Percentiles rank a stretch among this genome's conserved stretches.
These are phyloP conservation scores for Calocybe gambosa DNA, from an alignment of 1,284 basidiomycete species.

Conservation along the genomic window DNA sequence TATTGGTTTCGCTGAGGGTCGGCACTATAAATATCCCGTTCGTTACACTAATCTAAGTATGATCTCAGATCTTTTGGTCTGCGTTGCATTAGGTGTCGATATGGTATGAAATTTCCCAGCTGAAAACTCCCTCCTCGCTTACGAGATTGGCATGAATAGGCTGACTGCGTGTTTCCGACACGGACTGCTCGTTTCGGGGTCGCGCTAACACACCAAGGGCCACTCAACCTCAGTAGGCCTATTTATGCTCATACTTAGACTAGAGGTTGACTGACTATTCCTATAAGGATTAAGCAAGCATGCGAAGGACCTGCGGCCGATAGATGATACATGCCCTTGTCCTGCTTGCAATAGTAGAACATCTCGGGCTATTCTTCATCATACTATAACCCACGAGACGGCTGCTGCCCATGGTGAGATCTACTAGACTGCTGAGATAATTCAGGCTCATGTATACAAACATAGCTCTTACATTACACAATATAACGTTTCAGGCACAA, in stretches of 20 bases:
- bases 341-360: constrained; percentile 65
- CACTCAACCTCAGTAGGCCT: constrained; percentile 67
- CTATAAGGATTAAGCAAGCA: constrained; percentile 58
- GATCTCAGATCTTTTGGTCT: constrained; percentile 69
- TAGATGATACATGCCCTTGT: constrained; percentile 73
- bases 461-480: constrained; percentile 71
- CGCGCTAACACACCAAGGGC: constrained; percentile 72
- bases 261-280: neutral
- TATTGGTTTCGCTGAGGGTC: constrained; percentile 84
- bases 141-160: constrained; percentile 34
- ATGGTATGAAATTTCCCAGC: constrained; percentile 48
- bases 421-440: neutral
- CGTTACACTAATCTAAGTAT: neutral
- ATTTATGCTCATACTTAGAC: neutral
- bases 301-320: constrained; percentile 58
- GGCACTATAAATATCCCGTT: constrained; percentile 1
- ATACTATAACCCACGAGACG: constrained; percentile 70
- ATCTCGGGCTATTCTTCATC: constrained; percentile 67
- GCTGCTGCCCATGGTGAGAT: constrained; percentile 68
- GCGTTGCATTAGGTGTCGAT: constrained; percentile 82
- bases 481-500: constrained; percentile 75
- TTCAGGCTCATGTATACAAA: constrained; percentile 12
- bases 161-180: constrained; percentile 87
- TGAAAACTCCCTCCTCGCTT: neutral
- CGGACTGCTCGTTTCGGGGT: constrained; percentile 84